These are phyloP conservation scores for Emergomyces pasteurianus DNA, from an alignment of 2,329 filamentous ascomycete species.

Conservation along the genomic window DNA sequence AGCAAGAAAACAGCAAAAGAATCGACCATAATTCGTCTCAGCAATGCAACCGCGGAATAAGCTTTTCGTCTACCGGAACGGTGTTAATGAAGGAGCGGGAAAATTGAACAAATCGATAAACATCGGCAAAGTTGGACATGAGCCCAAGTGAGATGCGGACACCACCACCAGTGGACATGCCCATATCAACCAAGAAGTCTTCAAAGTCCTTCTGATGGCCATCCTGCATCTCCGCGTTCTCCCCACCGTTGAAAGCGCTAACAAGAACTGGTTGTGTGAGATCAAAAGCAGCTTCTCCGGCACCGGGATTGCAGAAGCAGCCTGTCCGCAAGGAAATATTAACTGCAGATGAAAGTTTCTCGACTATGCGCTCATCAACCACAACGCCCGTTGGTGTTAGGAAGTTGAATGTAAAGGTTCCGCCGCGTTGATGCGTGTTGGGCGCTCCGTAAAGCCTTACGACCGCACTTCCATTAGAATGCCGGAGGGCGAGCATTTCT, in stretches of 20 bases:
- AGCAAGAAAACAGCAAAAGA: neutral
- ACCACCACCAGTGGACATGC: slow-evolving; percentile 12
- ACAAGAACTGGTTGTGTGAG: slow-evolving; percentile 19
- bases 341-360: slow-evolving; percentile 43
- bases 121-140: slow-evolving; percentile 13
- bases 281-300: slow-evolving; percentile 26
- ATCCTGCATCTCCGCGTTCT: slow-evolving; percentile 3
- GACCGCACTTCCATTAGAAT: slow-evolving; percentile 42
- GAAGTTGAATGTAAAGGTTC: slow-evolving; percentile 54
- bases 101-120: slow-evolving; percentile 10
- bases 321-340: slow-evolving; percentile 52
- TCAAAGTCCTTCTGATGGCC: slow-evolving; percentile 12
- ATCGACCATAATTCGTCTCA: neutral
- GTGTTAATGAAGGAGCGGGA: slow-evolving; percentile 5
- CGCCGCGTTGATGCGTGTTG: slow-evolving; percentile 39
- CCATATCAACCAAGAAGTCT: slow-evolving; percentile 10
- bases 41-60: slow-evolving; percentile 5
- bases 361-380: slow-evolving; percentile 48
- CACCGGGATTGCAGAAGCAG: slow-evolving; percentile 43
- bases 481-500: slow-evolving; percentile 37
- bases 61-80: slow-evolving; percentile 1
- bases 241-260: slow-evolving; percentile 3
- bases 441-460: slow-evolving; percentile 46
- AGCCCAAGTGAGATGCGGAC: slow-evolving; percentile 14
- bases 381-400: slow-evolving; percentile 40